Evolutionary conservation across 169 alveolate genomes (phyloP).

Genomic region (Plasmodium yoelii): DNA sequence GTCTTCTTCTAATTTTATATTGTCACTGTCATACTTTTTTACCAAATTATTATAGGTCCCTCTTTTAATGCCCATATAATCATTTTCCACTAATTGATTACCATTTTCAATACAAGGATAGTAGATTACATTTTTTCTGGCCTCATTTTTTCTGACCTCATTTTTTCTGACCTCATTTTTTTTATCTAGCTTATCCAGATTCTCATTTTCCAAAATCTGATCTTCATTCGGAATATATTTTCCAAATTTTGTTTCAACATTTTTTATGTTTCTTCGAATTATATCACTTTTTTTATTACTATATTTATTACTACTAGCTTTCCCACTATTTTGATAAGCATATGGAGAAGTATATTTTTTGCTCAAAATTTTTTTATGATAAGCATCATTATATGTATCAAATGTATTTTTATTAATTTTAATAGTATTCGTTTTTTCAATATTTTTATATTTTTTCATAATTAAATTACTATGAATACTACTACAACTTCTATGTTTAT

Average conservation of each 20-base stretch:
- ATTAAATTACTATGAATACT: constrained; percentile 4
- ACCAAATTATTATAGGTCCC: neutral
- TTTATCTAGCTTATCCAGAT: too few species aligned
- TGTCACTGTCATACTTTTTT: neutral
- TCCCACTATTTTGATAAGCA: constrained; percentile 11
- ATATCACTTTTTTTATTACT: neutral
- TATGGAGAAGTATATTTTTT: constrained; percentile 61
- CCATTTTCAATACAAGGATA: neutral
- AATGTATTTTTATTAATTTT: too few species aligned
- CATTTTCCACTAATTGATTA: neutral
- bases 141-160: too few species aligned
- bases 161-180: too few species aligned
- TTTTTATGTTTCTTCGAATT: neutral
- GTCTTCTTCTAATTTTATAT: neutral
- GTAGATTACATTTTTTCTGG: too few species aligned
- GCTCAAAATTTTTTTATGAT: constrained; percentile 36
- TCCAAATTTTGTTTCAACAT: neutral
- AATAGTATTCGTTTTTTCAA: neutral
- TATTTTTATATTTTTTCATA: constrained; percentile 7
- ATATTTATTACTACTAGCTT: neutral
- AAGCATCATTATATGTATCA: constrained; percentile 25
- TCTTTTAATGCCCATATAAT: neutral
- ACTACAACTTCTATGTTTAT: neutral
- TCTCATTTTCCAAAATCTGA: too few species aligned
- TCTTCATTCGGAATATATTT: too few species aligned